phyloP scores from a whole-genome alignment of 352 stramenopile species.

The Phytophthora parvispora region DNA sequence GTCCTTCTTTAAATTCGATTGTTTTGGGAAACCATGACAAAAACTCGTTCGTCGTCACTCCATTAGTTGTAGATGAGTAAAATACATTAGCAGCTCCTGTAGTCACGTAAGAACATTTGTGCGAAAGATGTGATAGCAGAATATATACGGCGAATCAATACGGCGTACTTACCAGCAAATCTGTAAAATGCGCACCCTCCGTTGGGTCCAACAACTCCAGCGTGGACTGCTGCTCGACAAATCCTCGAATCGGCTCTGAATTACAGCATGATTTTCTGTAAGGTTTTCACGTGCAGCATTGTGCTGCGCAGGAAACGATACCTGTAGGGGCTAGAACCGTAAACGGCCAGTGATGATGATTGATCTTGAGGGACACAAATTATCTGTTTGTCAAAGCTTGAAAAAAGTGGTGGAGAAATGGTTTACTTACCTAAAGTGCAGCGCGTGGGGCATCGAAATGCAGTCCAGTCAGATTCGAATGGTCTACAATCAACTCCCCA shows the following conservation, averaged over 20 bases:
- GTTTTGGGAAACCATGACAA: conserved; percentile 88
- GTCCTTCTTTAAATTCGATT: conserved; percentile 70
- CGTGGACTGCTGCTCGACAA: conserved; percentile 82
- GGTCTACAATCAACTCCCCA: conserved; percentile 69
- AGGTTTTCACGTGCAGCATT: not conserved
- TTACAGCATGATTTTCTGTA: no score
- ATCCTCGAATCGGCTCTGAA: conserved; percentile 81
- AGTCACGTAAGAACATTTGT: not conserved
- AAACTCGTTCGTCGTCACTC: conserved; percentile 60
- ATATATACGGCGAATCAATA: no score
- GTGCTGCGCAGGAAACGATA: conserved; percentile 4
- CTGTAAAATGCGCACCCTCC: conserved; percentile 77
- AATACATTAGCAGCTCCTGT: conserved; percentile 62
- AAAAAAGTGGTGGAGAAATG: not conserved
- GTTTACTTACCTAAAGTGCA: conserved; percentile 64
- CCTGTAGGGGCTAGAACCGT: conserved; percentile 75
- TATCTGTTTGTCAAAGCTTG: conserved; percentile 1
- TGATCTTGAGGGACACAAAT: conserved; percentile 52
- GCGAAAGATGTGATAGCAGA: no score
- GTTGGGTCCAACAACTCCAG: conserved; percentile 72
- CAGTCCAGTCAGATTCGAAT: conserved; percentile 68
- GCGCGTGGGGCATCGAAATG: conserved; percentile 75
- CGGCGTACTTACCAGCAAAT: conserved; percentile 48
- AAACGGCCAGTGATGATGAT: conserved; percentile 70
- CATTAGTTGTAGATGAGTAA: conserved; percentile 52